phyloP scores from a whole-genome alignment of 257 asterid genomes.

The Solanum acaule region DNA sequence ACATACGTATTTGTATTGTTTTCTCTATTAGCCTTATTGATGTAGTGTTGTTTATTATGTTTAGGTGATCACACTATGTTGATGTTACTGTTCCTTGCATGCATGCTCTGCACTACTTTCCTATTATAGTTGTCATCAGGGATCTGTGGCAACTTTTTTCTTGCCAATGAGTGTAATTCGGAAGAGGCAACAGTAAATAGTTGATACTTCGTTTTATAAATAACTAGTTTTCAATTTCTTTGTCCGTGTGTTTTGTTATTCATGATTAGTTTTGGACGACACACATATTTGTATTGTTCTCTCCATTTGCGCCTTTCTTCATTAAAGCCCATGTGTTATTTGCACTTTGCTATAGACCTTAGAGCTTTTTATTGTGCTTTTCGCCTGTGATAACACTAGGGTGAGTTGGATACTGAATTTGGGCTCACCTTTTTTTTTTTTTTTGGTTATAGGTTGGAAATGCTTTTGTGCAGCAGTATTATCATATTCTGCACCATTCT shows the following conservation, averaged over 20 bases:
- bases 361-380: not conserved
- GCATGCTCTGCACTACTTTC: not conserved
- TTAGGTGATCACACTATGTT: not conserved
- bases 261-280: not conserved
- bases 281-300: not conserved
- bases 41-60: not conserved
- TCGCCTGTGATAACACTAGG: not conserved
- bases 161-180: not conserved
- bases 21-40: not conserved
- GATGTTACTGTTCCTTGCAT: not conserved
- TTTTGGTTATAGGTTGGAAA: conserved; percentile 56
- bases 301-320: not conserved
- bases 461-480: conserved; percentile 87
- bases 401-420: not conserved
- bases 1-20: not conserved
- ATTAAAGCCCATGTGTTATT: not conserved
- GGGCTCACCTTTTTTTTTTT: not conserved
- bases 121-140: not conserved
- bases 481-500: conserved; percentile 68
- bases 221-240: not conserved
- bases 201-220: not conserved
- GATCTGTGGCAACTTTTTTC: not conserved
- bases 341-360: not conserved
- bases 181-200: not conserved
- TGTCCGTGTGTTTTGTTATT: not conserved